Conservation (phyloP, 305 asterid species). For the Plantago rigida region DNA sequence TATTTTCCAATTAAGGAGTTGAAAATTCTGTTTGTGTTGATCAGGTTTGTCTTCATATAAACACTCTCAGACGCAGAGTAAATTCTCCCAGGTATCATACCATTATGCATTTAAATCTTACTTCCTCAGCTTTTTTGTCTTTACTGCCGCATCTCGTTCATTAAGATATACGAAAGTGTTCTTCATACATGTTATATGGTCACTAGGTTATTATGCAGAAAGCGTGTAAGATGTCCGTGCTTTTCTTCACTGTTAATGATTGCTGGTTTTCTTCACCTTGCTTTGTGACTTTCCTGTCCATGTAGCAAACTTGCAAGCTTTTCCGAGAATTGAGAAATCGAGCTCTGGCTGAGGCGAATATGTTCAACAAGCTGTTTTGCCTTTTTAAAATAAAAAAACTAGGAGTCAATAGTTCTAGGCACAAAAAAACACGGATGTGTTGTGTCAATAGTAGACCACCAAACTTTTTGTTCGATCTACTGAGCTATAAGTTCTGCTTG, state of each 20-base stretch:
- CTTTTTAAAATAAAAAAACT: too few species aligned
- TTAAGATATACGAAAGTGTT: background rate
- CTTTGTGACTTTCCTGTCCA: background rate
- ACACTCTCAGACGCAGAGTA: conserved; percentile 44
- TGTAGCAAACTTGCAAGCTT: background rate
- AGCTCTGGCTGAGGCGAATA: too few species aligned
- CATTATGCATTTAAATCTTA: conserved; percentile 13
- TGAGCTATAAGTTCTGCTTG: conserved; percentile 10
- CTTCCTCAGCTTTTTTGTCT: conserved; percentile 14
- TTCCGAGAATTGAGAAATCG: background rate
- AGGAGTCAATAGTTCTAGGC: too few species aligned
- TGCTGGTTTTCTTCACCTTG: conserved; percentile 9
- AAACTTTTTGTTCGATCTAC: conserved; percentile 8
- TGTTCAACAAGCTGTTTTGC: too few species aligned
- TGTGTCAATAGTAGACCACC: background rate
- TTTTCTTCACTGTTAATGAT: conserved; percentile 17
- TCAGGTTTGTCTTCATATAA: conserved; percentile 83
- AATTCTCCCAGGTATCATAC: conserved; percentile 51
- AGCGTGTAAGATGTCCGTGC: background rate
- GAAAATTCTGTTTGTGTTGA: conserved; percentile 25
- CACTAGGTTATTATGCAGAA: conserved; percentile 19
- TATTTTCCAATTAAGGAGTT: conserved; percentile 5
- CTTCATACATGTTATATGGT: conserved; percentile 13
- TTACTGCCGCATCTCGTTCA: conserved; percentile 1
- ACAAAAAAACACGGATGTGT: background rate